A percentile compares a stretch with the other conserved stretches of the same genome.
Evolutionary conservation across 2,329 filamentous ascomycete species (phyloP).

Genomic region (Thelonectria olida): DNA sequence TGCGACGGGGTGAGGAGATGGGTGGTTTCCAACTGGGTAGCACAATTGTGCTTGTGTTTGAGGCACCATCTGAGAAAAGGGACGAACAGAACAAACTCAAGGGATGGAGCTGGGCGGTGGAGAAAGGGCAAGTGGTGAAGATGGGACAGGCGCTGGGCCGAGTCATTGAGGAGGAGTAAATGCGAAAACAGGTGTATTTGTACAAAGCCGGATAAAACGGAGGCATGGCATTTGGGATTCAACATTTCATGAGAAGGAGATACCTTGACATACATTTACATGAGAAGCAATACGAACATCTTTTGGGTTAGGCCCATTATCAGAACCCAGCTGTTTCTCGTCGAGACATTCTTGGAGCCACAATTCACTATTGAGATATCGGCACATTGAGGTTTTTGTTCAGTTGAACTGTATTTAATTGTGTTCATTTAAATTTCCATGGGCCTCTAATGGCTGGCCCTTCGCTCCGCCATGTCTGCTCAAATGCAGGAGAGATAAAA

Average conservation of each 20-base stretch:
- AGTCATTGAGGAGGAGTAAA: constrained; percentile 64
- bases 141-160: constrained; percentile 87
- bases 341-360: too few relatives aligned
- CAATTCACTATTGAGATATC: neutral
- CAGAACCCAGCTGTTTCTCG: too few relatives aligned
- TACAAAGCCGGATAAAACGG: constrained; percentile 22
- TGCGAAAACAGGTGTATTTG: constrained; percentile 1
- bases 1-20: constrained; percentile 94
- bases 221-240: constrained; percentile 14
- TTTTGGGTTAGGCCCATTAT: too few relatives aligned
- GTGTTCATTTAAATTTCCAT: constrained; percentile 10
- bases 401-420: constrained; percentile 1
- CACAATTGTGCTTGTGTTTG: constrained; percentile 95
- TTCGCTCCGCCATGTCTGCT: constrained; percentile 19
- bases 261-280: constrained; percentile 17
- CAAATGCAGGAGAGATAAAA: constrained; percentile 19
- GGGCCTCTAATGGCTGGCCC: constrained; percentile 4
- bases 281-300: neutral
- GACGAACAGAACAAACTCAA: constrained; percentile 63
- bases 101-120: constrained; percentile 87
- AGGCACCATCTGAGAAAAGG: constrained; percentile 76
- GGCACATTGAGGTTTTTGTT: neutral
- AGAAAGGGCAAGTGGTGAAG: constrained; percentile 88
- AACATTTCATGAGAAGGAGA: constrained; percentile 14
- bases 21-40: constrained; percentile 96